These are phyloP conservation scores for Coffea humblotiana DNA, from an alignment of 305 asterid genomes.

Conservation along the genomic window DNA sequence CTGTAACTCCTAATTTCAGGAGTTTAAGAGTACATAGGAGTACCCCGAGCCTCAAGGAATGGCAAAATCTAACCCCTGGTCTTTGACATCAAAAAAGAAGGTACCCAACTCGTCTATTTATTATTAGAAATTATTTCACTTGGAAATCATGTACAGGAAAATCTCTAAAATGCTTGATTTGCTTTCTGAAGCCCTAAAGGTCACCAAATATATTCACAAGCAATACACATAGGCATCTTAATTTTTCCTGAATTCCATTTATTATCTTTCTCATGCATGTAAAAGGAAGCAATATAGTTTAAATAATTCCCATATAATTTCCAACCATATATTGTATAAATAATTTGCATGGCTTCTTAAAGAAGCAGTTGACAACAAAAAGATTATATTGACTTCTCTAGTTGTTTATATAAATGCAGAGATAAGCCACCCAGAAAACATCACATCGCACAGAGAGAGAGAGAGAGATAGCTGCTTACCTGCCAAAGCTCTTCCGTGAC, in stretches of 20 bases:
- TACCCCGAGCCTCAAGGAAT: too few relatives aligned
- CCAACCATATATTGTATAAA: not conserved
- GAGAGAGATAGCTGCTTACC: conserved; percentile 41
- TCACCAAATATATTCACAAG: not conserved
- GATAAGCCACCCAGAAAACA: not conserved
- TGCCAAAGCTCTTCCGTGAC: conserved; percentile 99
- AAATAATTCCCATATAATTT: not conserved
- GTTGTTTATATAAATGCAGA: not conserved
- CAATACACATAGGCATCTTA: not conserved
- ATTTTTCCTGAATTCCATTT: not conserved
- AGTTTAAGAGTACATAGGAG: too few relatives aligned
- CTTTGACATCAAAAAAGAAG: too few relatives aligned
- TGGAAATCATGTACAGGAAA: not conserved
- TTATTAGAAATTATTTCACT: not conserved
- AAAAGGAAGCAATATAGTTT: not conserved
- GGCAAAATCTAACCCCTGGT: too few relatives aligned
- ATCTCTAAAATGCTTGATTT: not conserved
- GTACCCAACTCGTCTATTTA: too few relatives aligned
- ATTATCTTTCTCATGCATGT: not conserved
- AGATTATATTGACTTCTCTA: not conserved
- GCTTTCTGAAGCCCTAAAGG: not conserved
- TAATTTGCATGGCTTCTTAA: not conserved
- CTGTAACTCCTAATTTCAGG: not conserved
- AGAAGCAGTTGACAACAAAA: not conserved
- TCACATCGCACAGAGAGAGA: not conserved